Evolutionary conservation across 176 grass and related monocot species (phyloP), one percentile per base, ranked within the genome.

Genomic region (Avena atlantica): DNA sequence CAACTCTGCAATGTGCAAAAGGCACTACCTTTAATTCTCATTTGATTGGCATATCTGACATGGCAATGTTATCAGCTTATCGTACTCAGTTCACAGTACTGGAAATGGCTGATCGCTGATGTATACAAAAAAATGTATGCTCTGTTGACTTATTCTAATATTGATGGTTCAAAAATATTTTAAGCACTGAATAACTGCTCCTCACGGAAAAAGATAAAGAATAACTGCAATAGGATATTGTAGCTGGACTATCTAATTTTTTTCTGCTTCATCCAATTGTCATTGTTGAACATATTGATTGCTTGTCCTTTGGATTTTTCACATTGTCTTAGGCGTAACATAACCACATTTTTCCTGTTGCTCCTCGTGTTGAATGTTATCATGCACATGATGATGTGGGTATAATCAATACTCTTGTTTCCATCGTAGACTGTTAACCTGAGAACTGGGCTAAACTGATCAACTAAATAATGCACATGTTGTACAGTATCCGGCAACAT

Each of bases 211-310:
- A 36, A 50, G 21, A 50, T 85, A 73, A 34, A 65, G 34, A 58
- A 7, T 81, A 57, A 57, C 12, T 5, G 13, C n/a, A 67, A 19
- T 49, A 85, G 59, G 69, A 65, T 57, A 66, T 65, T 81, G 31
- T 74, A 9, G 49, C 68, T 48, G 34, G 2, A 55, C 63, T 56
- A 74, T 63, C 13, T 11, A 29, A 58, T 14, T 19, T 17, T 23
- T 84, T 66, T 75, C 11, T 84, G 24, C 25, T 87, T 40, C 89
- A 84, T 80, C 37, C 14, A 87, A 12, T 75, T 7, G 2, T 58
- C 67, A 21, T 15, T 15, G 15, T 29, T 59, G 1, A 80, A 52
- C 10, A 68, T 75, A 87, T 9, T 45, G 19, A 3, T 76, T 76
- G 19, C n/a, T 85, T 70, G 15, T 71, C 40, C 25, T 81, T 76